phyloP scores from a whole-genome alignment of 306 rosid genomes.

The Casuarina glauca region DNA sequence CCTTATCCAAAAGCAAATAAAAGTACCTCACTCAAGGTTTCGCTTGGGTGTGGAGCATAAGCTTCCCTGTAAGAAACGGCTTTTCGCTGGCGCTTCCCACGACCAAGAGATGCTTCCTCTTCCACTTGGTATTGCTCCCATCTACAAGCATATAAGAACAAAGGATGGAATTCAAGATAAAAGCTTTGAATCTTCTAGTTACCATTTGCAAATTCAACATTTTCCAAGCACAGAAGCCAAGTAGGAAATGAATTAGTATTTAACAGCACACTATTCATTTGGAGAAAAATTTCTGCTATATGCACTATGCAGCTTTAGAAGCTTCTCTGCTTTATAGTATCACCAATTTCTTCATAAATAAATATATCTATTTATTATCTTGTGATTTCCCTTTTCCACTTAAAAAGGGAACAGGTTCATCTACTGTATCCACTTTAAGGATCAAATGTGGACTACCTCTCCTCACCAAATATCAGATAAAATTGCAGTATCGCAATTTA shows the following conservation, averaged over 20 bases:
- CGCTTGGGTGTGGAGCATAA: conserved; percentile 83
- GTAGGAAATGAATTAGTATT: background rate
- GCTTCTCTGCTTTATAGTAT: background rate
- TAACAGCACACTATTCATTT: conserved; percentile 19
- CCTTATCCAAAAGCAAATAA: conserved; percentile 30
- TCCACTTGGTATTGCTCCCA: conserved; percentile 98
- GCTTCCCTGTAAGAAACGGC: conserved; percentile 96
- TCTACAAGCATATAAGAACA: conserved; percentile 47
- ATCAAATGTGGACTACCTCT: background rate
- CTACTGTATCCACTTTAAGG: background rate
- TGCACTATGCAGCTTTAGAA: background rate
- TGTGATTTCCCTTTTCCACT: background rate
- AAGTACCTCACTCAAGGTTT: conserved; percentile 77
- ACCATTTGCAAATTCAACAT: conserved; percentile 24
- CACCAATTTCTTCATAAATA: background rate
- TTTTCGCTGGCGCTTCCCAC: conserved; percentile 96
- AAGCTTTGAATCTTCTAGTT: conserved; percentile 15
- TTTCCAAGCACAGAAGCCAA: conserved; percentile 12
- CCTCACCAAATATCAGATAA: background rate
- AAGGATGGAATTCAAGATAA: conserved; percentile 15
- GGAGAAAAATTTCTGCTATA: background rate
- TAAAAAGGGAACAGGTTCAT: background rate
- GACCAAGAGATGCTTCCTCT: conserved; percentile 97
- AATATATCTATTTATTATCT: background rate
- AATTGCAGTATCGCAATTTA: background rate